These are phyloP conservation scores for Zalaria sp. DNA, from an alignment of 2,329 filamentous ascomycete genomes.

Conservation along the genomic window DNA sequence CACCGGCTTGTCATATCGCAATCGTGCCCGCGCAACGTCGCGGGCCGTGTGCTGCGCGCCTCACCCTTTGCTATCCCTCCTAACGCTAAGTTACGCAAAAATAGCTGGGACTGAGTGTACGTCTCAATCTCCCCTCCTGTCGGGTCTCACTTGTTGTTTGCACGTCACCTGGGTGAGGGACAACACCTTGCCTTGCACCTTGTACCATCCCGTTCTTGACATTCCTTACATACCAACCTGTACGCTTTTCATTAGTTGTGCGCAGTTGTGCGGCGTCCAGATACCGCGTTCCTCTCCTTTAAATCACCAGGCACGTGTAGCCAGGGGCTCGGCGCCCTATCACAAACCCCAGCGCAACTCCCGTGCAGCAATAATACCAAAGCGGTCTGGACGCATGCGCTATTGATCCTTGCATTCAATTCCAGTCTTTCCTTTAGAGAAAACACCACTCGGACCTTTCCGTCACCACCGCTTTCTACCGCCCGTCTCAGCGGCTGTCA, in stretches of 20 bases:
- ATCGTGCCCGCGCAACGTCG: slow-evolving; percentile 28
- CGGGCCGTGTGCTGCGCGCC: neutral
- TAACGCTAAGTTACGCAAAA: neutral
- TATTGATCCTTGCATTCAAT: neutral
- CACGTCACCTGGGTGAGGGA: no score
- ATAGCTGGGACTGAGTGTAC: neutral
- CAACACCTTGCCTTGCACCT: no score
- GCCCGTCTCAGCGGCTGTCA: no score
- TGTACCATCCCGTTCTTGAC: no score
- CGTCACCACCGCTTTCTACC: no score
- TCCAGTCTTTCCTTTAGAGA: neutral
- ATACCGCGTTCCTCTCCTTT: neutral
- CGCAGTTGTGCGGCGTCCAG: neutral
- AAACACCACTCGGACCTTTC: neutral
- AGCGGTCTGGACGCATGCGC: neutral
- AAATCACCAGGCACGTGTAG: neutral
- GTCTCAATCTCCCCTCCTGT: neutral
- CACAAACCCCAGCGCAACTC: neutral
- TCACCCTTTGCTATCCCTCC: neutral
- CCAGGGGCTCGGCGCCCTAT: neutral
- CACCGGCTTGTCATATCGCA: slow-evolving; percentile 1
- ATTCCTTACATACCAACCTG: no score
- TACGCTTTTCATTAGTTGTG: no score
- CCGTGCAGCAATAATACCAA: neutral
- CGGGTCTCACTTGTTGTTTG: no score